Base-by-base conservation (phyloP, 768 basidiomycete species). In the Saitozyma sp. region DNA sequence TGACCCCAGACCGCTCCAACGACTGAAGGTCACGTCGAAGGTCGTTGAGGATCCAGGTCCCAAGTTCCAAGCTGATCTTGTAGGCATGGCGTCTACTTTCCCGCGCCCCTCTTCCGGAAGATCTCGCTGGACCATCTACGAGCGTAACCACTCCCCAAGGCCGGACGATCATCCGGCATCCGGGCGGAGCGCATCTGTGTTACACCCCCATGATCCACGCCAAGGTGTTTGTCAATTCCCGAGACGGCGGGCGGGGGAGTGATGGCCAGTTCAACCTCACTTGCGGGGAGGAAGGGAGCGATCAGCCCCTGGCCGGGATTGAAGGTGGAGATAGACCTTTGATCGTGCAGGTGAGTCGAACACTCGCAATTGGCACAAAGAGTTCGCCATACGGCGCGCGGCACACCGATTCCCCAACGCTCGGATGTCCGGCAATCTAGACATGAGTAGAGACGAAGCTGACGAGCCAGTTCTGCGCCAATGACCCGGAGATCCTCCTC, bases 171-270 rank as follows among this genome's bases (percentile, higher is more conserved):
- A 58, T 48, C 59, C 56, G 56, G 8, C 42, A 64, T 63, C 54
- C 63, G 41, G 74, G 67, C 50, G 75, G 70, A 7, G 73, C 65
- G 10, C 72, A 93, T 86, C 84, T 97, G 19, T 84, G 86, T n/a
- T 98, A 96, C 75, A 93, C 94, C 0, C 96, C 96, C 16, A 99
- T 99, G 96, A 96, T 99, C 71, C 91, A 95, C 65, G 91, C 93
- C 63, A 92, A 90, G 82, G 61, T 76, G 20, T 76, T 78, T 51
- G 49, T 64, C 10, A 58, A 64, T 20, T 51, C 67, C 16, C 49
- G 57, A 29, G 10, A 48, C 8, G 56, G 49, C 9, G 41, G 46
- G 0, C 66, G 62, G 50, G 67, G 64, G 14, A 67, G 67, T 9
- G 68, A 70, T 63, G 70, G 73, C 46, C 68, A 69, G 39, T 67